Base-by-base conservation (phyloP, 1,284 basidiomycete genomes). In the Thelephora terrestris region DNA sequence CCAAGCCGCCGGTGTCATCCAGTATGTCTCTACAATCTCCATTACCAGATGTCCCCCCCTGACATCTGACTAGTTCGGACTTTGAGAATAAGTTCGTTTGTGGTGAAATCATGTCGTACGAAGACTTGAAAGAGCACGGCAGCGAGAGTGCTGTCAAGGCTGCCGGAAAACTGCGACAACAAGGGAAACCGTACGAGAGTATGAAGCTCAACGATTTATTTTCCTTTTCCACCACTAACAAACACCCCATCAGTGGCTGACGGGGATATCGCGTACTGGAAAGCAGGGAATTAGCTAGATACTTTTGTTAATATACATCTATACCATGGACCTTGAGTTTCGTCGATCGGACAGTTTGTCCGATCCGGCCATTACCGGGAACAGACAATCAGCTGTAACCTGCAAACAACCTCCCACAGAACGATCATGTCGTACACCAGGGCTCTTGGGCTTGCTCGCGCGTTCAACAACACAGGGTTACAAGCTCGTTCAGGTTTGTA, bases 41-140 rank as follows among this genome's bases (percentile, higher is more conserved):
- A 47, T 9, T n/a, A 32, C 42, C 9, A 40, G 34, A 9, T 32
- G 6, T 9, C 25, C 23, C 4, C 18, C 45, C 51, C 49, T 38
- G 56, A 25, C 36, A 34, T 20, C 14, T 46, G 14, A 25, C 1
- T 56, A 86, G 84, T 71, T 82, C 90, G 40, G 92, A 95, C 68
- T 95, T 95, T 63, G 90, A 98, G 72, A 90, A 95, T 67, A 96
- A 96, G 71, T 98, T 99, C 60, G 90, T 99, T n/a, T 99, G 95
- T 60, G 96, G 95, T 68, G 95, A 99, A 69, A 97, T 99, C 64
- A 97, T 98, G 91, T 63, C 82, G 4, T 97, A 85, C 61, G 81
- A 83, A 0, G 96, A 98, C 64, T 73, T 99, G 55, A 88, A 88
- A 64, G 92, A 97, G 68, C 73, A 93, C 59, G 95, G 93, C 14